Percentiles rank a stretch among this genome's conserved stretches.
Conservation (phyloP, 2,329 filamentous ascomycete species). For the Thermothelomyces thermophilus region DNA sequence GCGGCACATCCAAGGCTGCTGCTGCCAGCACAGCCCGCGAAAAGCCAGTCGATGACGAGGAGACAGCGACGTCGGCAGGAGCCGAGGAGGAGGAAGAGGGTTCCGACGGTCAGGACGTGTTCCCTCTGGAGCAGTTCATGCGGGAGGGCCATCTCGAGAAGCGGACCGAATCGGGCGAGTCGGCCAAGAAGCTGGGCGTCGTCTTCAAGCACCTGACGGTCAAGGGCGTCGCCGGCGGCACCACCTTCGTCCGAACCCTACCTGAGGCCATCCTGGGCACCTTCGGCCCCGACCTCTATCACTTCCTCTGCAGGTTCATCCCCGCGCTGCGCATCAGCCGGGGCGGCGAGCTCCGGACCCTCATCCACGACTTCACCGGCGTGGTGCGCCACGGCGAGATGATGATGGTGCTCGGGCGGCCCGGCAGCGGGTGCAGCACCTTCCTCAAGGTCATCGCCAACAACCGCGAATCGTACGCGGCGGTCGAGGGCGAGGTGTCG, state of each 20-base stretch:
- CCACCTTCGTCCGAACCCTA: constrained; percentile 51
- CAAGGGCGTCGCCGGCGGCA: constrained; percentile 59
- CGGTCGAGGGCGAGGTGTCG: constrained; percentile 52
- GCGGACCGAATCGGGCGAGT: constrained; percentile 53
- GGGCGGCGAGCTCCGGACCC: constrained; percentile 21
- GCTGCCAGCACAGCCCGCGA: not conserved
- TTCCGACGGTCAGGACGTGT: constrained; percentile 49
- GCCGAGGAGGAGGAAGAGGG: constrained; percentile 28
- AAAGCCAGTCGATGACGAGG: constrained; percentile 27
- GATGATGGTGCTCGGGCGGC: constrained; percentile 51
- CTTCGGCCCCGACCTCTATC: constrained; percentile 74
- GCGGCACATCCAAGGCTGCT: constrained; percentile 9
- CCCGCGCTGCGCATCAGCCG: constrained; percentile 25
- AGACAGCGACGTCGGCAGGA: constrained; percentile 22
- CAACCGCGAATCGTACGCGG: constrained; percentile 57
- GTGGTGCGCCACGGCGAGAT: constrained; percentile 50
- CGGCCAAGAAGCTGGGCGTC: constrained; percentile 71
- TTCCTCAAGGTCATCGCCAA: constrained; percentile 32
- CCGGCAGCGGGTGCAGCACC: constrained; percentile 48
- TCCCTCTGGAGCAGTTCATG: constrained; percentile 65
- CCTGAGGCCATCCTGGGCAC: constrained; percentile 70
- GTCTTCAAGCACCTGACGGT: constrained; percentile 71
- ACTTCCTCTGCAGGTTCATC: constrained; percentile 42
- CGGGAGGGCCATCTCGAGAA: constrained; percentile 71
- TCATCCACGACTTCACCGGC: constrained; percentile 49